Conservation (phyloP, 2,329 filamentous ascomycete species). For the Neofusicoccum umdonicola region DNA sequence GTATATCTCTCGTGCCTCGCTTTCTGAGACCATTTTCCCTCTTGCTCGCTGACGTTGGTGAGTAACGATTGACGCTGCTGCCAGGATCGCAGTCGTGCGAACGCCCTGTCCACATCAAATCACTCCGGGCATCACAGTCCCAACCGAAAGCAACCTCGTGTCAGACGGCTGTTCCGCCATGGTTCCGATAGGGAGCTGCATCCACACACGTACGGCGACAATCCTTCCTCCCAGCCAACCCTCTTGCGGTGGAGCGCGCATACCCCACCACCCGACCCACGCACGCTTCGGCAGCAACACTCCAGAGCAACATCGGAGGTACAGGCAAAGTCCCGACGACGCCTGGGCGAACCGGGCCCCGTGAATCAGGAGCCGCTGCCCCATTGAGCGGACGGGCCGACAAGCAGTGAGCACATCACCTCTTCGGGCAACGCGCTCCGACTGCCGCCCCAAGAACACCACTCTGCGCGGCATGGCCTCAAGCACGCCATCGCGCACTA, state of each 20-base stretch:
- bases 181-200: not conserved
- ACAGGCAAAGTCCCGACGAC: not conserved
- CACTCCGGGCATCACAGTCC: too few relatives aligned
- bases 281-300: not conserved
- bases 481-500: not conserved
- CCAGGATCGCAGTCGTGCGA: not conserved
- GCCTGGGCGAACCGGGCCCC: not conserved
- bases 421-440: not conserved
- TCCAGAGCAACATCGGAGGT: not conserved
- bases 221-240: not conserved
- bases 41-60: not conserved
- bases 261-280: not conserved
- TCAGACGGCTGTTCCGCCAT: not conserved
- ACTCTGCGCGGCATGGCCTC: not conserved
- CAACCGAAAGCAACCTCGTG: not conserved
- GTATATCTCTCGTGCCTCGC: conserved; percentile 38
- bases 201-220: not conserved
- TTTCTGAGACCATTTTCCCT: conserved; percentile 34
- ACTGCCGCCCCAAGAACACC: not conserved
- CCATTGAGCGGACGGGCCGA: not conserved
- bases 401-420: not conserved
- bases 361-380: not conserved
- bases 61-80: not conserved
- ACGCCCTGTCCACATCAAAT: too few relatives aligned
- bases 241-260: not conserved